phyloP scores from a whole-genome alignment of 768 basidiomycete genomes.

The Epithele typhae region DNA sequence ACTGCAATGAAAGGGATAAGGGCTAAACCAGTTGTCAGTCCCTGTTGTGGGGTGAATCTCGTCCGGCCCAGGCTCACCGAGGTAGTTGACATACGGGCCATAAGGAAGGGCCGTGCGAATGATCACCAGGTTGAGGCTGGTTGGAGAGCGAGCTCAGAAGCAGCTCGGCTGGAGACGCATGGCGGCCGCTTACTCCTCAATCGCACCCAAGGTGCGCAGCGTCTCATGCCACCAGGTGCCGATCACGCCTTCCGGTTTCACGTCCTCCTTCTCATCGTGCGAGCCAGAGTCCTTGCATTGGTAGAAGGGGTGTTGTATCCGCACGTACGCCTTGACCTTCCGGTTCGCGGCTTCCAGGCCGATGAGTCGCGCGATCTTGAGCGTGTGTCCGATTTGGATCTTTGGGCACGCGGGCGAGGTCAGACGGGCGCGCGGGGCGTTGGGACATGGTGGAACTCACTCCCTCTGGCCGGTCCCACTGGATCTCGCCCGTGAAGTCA shows the following conservation, averaged over 20 bases:
- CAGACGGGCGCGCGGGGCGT: neutral
- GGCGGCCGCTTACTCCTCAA: slow-evolving; percentile 48
- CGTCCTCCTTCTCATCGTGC: slow-evolving; percentile 68
- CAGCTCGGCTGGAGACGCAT: slow-evolving; percentile 40
- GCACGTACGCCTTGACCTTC: slow-evolving; percentile 73
- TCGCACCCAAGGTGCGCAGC: slow-evolving; percentile 66
- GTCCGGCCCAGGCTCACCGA: slow-evolving; percentile 10
- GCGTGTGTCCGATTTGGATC: slow-evolving; percentile 79
- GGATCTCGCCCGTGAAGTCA: slow-evolving; percentile 80
- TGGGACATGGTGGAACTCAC: no score
- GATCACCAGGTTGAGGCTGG: slow-evolving; percentile 76
- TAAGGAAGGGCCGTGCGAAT: slow-evolving; percentile 73
- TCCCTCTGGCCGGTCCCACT: slow-evolving; percentile 69
- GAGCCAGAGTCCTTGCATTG: slow-evolving; percentile 63
- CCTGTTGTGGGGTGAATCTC: slow-evolving; percentile 1
- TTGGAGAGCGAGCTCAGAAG: neutral
- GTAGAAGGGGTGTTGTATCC: slow-evolving; percentile 76
- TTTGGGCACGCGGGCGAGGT: slow-evolving; percentile 23
- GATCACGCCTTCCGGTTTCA: slow-evolving; percentile 63
- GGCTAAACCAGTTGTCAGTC: no score
- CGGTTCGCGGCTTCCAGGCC: slow-evolving; percentile 78
- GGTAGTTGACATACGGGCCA: slow-evolving; percentile 71
- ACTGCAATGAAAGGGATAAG: slow-evolving; percentile 63
- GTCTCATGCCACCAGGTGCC: slow-evolving; percentile 92
- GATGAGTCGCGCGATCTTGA: slow-evolving; percentile 60